phyloP scores from a whole-genome alignment of 2,329 filamentous ascomycete species.

The Aureobasidium sp. region DNA sequence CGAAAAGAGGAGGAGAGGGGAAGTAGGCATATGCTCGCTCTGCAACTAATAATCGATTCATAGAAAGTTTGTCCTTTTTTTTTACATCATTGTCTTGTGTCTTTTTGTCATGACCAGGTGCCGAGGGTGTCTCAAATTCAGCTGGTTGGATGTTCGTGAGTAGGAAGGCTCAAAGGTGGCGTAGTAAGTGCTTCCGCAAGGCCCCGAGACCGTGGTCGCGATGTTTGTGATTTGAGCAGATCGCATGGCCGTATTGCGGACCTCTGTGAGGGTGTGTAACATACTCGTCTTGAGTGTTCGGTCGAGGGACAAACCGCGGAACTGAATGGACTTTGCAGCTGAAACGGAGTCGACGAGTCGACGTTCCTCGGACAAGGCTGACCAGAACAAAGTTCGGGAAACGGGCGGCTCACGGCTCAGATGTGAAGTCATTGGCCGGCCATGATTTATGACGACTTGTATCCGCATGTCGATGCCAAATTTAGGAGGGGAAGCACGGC shows the following conservation, averaged over 20 bases:
- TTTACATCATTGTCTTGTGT: not conserved
- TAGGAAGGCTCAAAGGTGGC: not conserved
- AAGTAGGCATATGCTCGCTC: conserved; percentile 4
- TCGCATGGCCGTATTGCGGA: not conserved
- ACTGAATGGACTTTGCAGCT: not conserved
- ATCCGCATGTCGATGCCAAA: not conserved
- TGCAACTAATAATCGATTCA: conserved; percentile 9
- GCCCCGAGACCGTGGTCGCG: not conserved
- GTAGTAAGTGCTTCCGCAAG: not conserved
- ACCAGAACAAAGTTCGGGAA: not conserved
- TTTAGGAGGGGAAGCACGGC: not conserved
- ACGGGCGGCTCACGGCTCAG: not conserved
- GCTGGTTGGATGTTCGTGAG: not conserved
- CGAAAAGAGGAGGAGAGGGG: conserved; percentile 3
- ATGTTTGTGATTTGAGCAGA: not conserved
- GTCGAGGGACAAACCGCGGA: not conserved
- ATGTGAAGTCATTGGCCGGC: not conserved
- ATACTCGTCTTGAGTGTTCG: not conserved
- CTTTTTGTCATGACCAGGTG: not conserved
- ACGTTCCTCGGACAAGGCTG: conserved; percentile 1
- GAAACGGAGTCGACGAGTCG: not conserved
- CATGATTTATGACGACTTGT: not conserved
- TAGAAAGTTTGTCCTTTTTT: conserved; percentile 2
- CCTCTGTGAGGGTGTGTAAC: not conserved
- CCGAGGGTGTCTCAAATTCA: not conserved